These are phyloP conservation scores for Neurospora hispaniola DNA, from an alignment of 495 filamentous ascomycete species.

Conservation along the genomic window DNA sequence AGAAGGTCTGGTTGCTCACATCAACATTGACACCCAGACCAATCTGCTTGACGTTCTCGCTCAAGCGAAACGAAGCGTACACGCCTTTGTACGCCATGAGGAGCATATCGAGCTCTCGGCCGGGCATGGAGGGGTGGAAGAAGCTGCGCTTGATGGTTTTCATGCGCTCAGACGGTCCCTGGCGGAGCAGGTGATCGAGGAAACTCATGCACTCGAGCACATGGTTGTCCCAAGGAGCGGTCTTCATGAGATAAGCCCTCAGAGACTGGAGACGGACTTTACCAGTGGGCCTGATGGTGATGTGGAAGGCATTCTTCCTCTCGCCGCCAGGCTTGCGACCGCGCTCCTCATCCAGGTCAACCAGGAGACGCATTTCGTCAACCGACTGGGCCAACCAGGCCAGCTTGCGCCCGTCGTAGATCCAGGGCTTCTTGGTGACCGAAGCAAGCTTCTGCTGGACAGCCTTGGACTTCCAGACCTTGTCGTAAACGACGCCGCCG, in stretches of 20 bases:
- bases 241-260: conserved; percentile 49
- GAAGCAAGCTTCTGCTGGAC: conserved; percentile 42
- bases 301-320: conserved; percentile 39
- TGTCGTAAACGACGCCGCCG: conserved; percentile 46
- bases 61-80: conserved; percentile 4
- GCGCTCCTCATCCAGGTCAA: conserved; percentile 59
- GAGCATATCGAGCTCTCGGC: neutral
- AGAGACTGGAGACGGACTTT: conserved; percentile 55
- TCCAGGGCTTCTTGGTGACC: conserved; percentile 29
- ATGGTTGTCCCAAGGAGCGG: conserved; percentile 45
- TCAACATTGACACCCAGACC: conserved; percentile 74
- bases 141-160: conserved; percentile 67
- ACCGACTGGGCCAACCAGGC: conserved; percentile 51
- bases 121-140: conserved; percentile 42
- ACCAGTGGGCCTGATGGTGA: conserved; percentile 49
- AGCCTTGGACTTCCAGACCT: conserved; percentile 56
- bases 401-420: conserved; percentile 71
- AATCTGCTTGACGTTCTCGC: conserved; percentile 74
- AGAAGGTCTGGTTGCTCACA: conserved; percentile 70
- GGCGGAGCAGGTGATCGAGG: conserved; percentile 78
- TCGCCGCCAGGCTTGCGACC: conserved; percentile 23
- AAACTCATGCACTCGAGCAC: conserved; percentile 80
- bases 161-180: conserved; percentile 53
- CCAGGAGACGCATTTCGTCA: conserved; percentile 30
- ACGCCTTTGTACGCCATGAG: neutral